Evolutionary conservation across 1,139 yeast genomes (phyloP).

Genomic region (Citeromyces siamensis): DNA sequence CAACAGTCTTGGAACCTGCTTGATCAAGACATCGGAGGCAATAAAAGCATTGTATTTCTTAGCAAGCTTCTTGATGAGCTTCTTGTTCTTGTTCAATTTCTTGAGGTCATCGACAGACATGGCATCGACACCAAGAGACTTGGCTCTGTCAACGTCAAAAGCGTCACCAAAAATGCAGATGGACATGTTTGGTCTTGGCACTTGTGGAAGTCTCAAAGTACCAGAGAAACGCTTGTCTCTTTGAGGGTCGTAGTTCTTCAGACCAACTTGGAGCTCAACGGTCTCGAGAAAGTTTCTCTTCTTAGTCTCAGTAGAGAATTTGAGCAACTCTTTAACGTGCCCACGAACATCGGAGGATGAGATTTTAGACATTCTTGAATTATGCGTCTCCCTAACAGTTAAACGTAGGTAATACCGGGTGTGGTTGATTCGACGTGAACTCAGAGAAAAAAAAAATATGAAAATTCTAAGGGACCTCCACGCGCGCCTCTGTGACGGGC

Average conservation of each 20-base stretch:
- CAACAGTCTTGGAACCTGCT: conserved; percentile 99
- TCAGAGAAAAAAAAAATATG: neutral
- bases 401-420: conserved; percentile 20
- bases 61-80: conserved; percentile 98
- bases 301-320: conserved; percentile 89
- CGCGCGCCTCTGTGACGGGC: neutral
- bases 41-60: conserved; percentile 99
- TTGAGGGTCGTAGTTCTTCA: conserved; percentile 99
- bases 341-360: conserved; percentile 92
- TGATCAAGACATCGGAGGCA: conserved; percentile 98
- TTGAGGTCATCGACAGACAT: conserved; percentile 99
- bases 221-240: conserved; percentile 99
- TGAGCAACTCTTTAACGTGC: conserved; percentile 86
- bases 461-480: neutral
- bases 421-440: conserved; percentile 21
- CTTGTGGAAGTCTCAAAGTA: conserved; percentile 95
- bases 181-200: conserved; percentile 99
- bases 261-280: conserved; percentile 98
- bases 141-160: conserved; percentile 99
- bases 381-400: conserved; percentile 56
- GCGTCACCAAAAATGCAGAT: conserved; percentile 99
- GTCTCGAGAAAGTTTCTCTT: conserved; percentile 99
- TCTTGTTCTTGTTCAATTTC: conserved; percentile 99
- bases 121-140: conserved; percentile 98
- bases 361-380: conserved; percentile 76